These are phyloP conservation scores for Panellus pusillus DNA, from an alignment of 768 basidiomycete species.

Conservation along the genomic window DNA sequence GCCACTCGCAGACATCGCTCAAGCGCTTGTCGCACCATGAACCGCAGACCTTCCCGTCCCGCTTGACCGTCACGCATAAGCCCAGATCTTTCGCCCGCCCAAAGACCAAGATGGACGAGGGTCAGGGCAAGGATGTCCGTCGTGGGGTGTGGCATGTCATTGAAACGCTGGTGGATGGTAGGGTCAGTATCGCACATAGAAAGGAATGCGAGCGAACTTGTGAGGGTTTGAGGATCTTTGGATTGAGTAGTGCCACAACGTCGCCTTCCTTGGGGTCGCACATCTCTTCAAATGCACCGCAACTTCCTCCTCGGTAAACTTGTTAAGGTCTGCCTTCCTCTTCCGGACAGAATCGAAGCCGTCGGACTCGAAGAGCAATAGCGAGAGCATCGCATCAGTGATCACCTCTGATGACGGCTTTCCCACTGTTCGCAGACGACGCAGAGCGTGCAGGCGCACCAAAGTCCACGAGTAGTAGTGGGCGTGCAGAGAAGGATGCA, in stretches of 20 bases:
- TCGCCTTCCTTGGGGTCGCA: conserved; percentile 86
- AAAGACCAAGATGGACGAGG: conserved; percentile 73
- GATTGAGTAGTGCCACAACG: conserved; percentile 88
- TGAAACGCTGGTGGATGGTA: conserved; percentile 36
- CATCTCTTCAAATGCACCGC: conserved; percentile 88
- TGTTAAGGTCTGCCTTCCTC: conserved; percentile 58
- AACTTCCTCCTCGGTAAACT: conserved; percentile 84
- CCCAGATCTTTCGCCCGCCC: conserved; percentile 88
- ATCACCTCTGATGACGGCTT: conserved; percentile 68
- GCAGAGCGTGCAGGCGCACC: conserved; percentile 58
- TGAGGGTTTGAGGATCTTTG: conserved; percentile 82
- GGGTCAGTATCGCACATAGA: not conserved
- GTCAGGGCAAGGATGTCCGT: conserved; percentile 85
- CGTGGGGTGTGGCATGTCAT: conserved; percentile 68
- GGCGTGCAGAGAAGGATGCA: too few species aligned
- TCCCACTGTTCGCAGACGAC: conserved; percentile 55
- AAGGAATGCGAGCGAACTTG: conserved; percentile 49
- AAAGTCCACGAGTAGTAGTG: conserved; percentile 82
- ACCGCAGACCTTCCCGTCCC: conserved; percentile 79
- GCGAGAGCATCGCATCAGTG: conserved; percentile 77
- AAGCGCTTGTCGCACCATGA: conserved; percentile 92
- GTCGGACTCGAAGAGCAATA: conserved; percentile 91
- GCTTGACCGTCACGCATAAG: conserved; percentile 73
- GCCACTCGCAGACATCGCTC: conserved; percentile 88
- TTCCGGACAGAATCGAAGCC: conserved; percentile 52